A percentile compares a stretch with the other conserved stretches of the same genome.
These are phyloP conservation scores for Cladorrhinum sp. DNA, from an alignment of 2,329 filamentous ascomycete genomes.

Conservation along the genomic window DNA sequence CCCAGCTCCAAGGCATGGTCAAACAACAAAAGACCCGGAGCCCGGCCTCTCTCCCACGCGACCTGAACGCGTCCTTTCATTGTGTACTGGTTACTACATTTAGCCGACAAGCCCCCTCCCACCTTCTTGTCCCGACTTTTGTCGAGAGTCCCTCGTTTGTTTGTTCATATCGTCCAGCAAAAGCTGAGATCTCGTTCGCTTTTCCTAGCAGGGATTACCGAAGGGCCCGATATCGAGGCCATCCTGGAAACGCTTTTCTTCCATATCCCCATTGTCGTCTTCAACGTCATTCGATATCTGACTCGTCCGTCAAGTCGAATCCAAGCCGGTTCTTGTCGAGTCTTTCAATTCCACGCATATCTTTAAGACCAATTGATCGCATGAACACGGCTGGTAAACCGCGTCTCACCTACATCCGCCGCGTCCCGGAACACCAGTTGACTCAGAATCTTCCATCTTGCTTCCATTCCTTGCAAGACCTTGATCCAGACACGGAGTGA, in stretches of 20 bases:
- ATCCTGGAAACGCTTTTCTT: constrained; percentile 16
- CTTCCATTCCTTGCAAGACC: not conserved
- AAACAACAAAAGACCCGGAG: constrained; percentile 16
- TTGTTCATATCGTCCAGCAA: constrained; percentile 1
- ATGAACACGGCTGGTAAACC: constrained; percentile 28
- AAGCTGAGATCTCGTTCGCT: constrained; percentile 7
- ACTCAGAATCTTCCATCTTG: constrained; percentile 1
- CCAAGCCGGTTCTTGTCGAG: not conserved
- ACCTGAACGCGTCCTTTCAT: constrained; percentile 12
- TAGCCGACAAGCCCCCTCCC: constrained; percentile 20
- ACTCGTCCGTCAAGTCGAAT: not conserved
- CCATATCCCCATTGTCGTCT: not conserved
- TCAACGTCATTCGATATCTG: not conserved
- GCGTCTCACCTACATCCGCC: constrained; percentile 19
- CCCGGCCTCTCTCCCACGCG: constrained; percentile 16
- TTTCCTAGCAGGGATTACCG: not conserved
- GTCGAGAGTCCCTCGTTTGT: constrained; percentile 5
- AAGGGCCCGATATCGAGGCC: constrained; percentile 9
- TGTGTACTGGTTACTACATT: constrained; percentile 20
- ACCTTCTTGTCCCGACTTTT: constrained; percentile 11
- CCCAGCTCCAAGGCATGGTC: constrained; percentile 14
- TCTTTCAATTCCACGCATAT: not conserved
- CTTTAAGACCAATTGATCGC: constrained; percentile 12
- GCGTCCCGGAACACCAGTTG: constrained; percentile 3
- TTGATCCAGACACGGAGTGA: not conserved